Evolutionary conservation across 1,139 yeast species (phyloP).

Genomic region (Arxiozyma slooffiae): DNA sequence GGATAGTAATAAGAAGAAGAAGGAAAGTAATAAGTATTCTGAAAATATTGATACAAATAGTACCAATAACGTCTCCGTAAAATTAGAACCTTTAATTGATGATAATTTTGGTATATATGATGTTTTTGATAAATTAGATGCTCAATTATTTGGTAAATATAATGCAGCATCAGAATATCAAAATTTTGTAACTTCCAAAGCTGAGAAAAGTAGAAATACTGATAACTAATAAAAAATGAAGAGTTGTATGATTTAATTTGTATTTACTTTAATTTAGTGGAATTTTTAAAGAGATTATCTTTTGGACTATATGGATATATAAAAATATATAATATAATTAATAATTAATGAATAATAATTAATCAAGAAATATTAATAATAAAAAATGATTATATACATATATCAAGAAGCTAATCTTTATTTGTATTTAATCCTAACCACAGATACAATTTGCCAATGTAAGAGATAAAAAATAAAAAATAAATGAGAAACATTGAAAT

Average conservation of each 20-base stretch:
- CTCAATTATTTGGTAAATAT: slow-evolving; percentile 73
- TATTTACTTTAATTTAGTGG: no score
- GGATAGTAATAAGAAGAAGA: not conserved
- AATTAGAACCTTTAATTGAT: not conserved
- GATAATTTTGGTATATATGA: slow-evolving; percentile 44
- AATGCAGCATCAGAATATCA: not conserved
- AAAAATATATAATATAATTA: no score
- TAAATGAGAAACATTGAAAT: not conserved
- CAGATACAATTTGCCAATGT: no score
- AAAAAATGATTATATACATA: not conserved
- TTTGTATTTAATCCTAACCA: no score
- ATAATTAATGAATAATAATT: not conserved
- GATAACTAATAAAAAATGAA: not conserved
- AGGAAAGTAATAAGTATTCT: not conserved
- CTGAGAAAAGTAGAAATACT: not conserved
- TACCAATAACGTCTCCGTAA: not conserved
- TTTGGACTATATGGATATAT: no score
- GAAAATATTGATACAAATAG: not conserved
- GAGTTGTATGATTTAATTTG: not conserved
- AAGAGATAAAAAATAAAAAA: no score
- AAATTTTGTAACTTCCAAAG: slow-evolving; percentile 33
- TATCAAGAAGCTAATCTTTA: no score
- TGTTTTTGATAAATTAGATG: slow-evolving; percentile 71
- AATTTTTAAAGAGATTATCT: no score
- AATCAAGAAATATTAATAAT: not conserved